Evolutionary conservation across 352 stramenopile genomes (phyloP), one percentile per base, ranked within the genome.

Genomic region (Sclerospora graminicola): DNA sequence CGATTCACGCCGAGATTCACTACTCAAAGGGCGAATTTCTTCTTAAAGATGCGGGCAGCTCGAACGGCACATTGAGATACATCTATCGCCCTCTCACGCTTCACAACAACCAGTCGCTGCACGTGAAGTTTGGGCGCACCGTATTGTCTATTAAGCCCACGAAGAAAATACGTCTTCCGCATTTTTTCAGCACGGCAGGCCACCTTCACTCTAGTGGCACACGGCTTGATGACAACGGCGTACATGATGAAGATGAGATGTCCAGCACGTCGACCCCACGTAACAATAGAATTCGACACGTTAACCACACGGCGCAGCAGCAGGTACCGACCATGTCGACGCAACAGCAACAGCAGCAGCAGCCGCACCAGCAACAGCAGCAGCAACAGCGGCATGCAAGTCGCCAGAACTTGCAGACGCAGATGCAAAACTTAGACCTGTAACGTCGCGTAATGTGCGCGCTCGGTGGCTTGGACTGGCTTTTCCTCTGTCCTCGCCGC

Each of bases 1-100:
- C 89, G 20, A 93, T 95, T 41, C 91, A 97, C 54, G 89, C 91
- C 1, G 81, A 94, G 31, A 95, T 97, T 50, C 79, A 95, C 30
- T 97, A 96, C 52, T 81, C 84, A 11, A 92, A 92, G 59, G 91
- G 89, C 11, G 85, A 97, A 66, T 97, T 97, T 37, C 82, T 95
- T 51, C 82, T 97, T 30, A 96, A 94, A 36, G 91, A 97, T 60
- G 91, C 86, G 0, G 86, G 86, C 10, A 95, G 82, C 23, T 97
- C 88, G 1, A 97, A 97, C 57, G 91, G 91, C 40, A 96, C 84
- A 28, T 72, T 97, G 63, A 69, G 94, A 20, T 97, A 97, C 69
- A 82, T 97, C n/a, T 89, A 95, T 48, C 72, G 84, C 13, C 89
- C 91, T 5, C 68, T 97, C 30, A 89, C 91, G 45, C 66, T 97